These are phyloP conservation scores for Pyrus betulifolia DNA, from an alignment of 306 rosid genomes.

Conservation along the genomic window DNA sequence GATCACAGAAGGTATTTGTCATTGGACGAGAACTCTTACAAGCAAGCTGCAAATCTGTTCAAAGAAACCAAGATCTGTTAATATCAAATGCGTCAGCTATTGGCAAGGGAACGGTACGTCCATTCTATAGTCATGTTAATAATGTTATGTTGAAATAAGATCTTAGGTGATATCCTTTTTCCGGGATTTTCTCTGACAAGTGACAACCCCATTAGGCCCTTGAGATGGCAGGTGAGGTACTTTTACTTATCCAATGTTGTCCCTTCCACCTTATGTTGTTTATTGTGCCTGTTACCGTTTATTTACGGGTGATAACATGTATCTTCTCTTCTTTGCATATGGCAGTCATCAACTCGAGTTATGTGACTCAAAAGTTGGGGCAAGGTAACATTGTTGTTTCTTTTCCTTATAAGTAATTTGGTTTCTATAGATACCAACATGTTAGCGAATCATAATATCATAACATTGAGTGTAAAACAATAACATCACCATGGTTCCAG, in stretches of 20 bases:
- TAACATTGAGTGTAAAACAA: neutral
- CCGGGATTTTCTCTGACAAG: neutral
- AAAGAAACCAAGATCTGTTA: slow-evolving; percentile 53
- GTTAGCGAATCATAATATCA: neutral
- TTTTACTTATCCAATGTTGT: too few species aligned
- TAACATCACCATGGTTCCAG: neutral
- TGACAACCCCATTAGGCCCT: too few species aligned
- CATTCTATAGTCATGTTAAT: neutral
- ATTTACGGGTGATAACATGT: too few species aligned
- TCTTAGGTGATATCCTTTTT: neutral
- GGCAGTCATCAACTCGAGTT: too few species aligned
- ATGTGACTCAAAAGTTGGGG: too few species aligned
- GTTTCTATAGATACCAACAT: slow-evolving; percentile 23
- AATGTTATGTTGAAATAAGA: neutral
- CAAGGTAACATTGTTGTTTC: too few species aligned
- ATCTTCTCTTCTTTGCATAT: too few species aligned
- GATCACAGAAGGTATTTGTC: too few species aligned
- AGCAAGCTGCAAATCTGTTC: slow-evolving; percentile 54
- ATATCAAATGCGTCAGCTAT: slow-evolving; percentile 44
- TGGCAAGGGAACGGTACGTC: slow-evolving; percentile 61
- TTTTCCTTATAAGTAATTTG: too few species aligned
- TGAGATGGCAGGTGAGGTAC: too few species aligned
- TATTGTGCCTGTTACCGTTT: too few species aligned
- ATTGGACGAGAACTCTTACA: slow-evolving; percentile 4
- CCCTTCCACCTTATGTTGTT: too few species aligned